Conservation (phyloP, 164 flowering plant genomes). For the Piper betle region DNA sequence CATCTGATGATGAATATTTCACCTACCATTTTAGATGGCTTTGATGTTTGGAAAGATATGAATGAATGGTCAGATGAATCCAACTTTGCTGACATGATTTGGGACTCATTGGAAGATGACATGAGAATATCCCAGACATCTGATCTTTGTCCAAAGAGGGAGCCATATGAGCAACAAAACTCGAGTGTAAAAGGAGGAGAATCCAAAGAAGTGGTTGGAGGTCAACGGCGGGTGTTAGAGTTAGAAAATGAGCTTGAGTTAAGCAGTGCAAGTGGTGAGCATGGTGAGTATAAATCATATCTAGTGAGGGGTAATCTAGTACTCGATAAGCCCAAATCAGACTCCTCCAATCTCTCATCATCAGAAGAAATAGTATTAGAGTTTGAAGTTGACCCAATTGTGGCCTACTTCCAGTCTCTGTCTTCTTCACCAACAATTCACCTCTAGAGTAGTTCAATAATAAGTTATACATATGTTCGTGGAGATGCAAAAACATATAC, state of each 20-base stretch:
- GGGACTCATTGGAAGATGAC: conserved; percentile 4
- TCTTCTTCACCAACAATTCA: conserved; percentile 2
- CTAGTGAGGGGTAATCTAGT: background rate
- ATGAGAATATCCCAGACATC: background rate
- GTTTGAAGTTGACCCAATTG: conserved; percentile 5
- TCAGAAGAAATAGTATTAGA: background rate
- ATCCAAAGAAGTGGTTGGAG: background rate
- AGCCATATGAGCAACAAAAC: background rate
- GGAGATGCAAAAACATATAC: no score
- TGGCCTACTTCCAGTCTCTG: conserved; percentile 4
- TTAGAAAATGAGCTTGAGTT: conserved; percentile 4
- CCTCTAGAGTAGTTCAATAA: background rate
- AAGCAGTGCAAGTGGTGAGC: background rate
- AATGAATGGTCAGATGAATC: background rate
- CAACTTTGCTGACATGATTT: background rate
- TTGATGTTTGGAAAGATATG: background rate
- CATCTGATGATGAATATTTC: background rate
- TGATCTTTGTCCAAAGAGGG: background rate
- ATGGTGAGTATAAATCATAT: background rate
- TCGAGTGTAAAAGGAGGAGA: background rate
- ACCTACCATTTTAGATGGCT: background rate
- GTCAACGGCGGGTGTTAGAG: conserved; percentile 1
- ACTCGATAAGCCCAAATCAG: background rate
- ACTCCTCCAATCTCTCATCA: background rate
- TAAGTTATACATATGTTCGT: no score